These are phyloP conservation scores for Penicillium canariense DNA, from an alignment of 495 filamentous ascomycete species.

Conservation along the genomic window DNA sequence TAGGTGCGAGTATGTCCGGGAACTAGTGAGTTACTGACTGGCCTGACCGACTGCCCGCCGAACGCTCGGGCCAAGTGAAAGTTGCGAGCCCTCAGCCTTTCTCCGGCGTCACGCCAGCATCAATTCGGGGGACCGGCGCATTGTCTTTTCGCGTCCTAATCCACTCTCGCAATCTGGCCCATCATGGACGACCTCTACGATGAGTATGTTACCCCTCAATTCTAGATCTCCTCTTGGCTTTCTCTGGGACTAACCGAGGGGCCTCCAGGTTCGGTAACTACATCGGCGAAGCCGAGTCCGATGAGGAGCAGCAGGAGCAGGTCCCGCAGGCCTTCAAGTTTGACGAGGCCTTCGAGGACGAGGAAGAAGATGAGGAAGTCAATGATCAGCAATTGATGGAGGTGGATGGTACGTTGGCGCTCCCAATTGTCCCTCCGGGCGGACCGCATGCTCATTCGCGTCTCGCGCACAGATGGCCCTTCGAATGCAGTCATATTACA, in stretches of 20 bases:
- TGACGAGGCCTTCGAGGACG: slow-evolving; percentile 67
- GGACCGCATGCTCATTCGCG: slow-evolving; percentile 11
- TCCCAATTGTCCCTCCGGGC: not conserved
- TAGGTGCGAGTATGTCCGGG: slow-evolving; percentile 25
- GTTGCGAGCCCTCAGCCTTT: slow-evolving; percentile 19
- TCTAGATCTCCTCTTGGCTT: not conserved
- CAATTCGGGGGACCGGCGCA: slow-evolving; percentile 7
- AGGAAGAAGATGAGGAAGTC: slow-evolving; percentile 51
- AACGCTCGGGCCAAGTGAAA: slow-evolving; percentile 22
- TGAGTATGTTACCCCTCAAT: slow-evolving; percentile 52
- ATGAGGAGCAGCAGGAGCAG: slow-evolving; percentile 77
- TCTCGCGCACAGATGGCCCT: slow-evolving; percentile 66
- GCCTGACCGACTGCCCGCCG: not conserved
- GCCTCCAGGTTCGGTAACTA: slow-evolving; percentile 82
- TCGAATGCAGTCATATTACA: slow-evolving; percentile 96
- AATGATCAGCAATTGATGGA: slow-evolving; percentile 90
- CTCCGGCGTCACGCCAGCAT: slow-evolving; percentile 25
- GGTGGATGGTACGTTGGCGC: slow-evolving; percentile 63
- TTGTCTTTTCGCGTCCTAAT: slow-evolving; percentile 10
- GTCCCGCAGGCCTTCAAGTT: slow-evolving; percentile 74
- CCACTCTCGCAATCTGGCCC: slow-evolving; percentile 10
- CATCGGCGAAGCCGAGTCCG: slow-evolving; percentile 89
- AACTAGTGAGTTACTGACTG: not conserved
- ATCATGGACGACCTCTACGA: slow-evolving; percentile 83
- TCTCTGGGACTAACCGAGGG: slow-evolving; percentile 7